Evolutionary conservation across 345 rosid genomes (phyloP).

Genomic region (Atalantia buxifolia): DNA sequence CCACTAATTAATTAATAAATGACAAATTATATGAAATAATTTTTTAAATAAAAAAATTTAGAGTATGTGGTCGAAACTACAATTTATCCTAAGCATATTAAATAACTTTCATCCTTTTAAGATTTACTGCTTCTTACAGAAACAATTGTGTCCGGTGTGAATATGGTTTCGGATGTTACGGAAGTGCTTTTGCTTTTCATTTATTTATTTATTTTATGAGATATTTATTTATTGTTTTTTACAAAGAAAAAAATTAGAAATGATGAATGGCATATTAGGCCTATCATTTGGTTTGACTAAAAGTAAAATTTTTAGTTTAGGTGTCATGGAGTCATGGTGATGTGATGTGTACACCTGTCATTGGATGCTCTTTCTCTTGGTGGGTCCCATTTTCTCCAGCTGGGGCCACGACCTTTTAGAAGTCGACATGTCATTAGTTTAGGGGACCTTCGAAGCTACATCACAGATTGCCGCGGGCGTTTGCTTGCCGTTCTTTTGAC

Average conservation of each 20-base stretch:
- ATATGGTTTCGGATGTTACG: not conserved
- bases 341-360: constrained; percentile 12
- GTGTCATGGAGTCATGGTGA: not conserved
- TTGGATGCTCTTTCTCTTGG: constrained; percentile 7
- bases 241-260: not conserved
- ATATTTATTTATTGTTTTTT: not conserved
- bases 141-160: too few relatives aligned
- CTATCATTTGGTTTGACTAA: constrained; percentile 14
- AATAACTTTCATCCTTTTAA: too few relatives aligned
- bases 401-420: not conserved
- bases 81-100: too few relatives aligned
- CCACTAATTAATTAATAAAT: too few relatives aligned
- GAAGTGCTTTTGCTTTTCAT: not conserved
- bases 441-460: constrained; percentile 25
- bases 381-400: not conserved
- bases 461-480: not conserved
- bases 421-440: not conserved
- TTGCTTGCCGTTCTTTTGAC: constrained; percentile 33
- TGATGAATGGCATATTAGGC: not conserved
- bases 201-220: too few relatives aligned
- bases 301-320: not conserved
- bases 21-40: too few relatives aligned
- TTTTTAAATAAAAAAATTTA: too few relatives aligned
- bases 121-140: too few relatives aligned
- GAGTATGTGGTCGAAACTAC: too few relatives aligned